Evolutionary conservation across 1,284 basidiomycete genomes (phyloP), one percentile per base, ranked within the genome.

Genomic region (Sanghuangporus sanghuang): DNA sequence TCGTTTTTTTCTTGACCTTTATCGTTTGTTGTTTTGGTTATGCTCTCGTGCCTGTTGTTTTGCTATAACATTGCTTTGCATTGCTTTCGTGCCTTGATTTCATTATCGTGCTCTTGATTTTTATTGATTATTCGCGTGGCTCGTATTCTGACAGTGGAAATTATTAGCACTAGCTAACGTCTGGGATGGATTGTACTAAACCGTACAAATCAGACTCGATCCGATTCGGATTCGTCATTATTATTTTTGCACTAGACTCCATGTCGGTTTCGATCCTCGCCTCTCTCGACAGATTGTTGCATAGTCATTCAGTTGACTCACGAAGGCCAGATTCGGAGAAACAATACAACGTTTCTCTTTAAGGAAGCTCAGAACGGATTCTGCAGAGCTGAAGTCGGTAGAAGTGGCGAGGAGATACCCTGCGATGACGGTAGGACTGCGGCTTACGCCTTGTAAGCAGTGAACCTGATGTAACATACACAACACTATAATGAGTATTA

Each of bases 361-460:
- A 18, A 77, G 72, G 58, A 72, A 74, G 11, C 67, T 68, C 55
- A 78, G 65, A 12, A 77, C 74, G 18, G 76, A 72, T 21, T 66
- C 36, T 7, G 74, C 68, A 8, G 68, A 66, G 72, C 77, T 74
- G 44, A 48, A 58, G 12, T 57, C 57, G n/a, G 66, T 52, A 21
- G 54, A 67, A 7, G 73, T 70, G 12, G 77, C 76, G 73, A 85
- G 76, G 55, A 84, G 75, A 69, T 94, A 94, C 35, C 91, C 93
- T 58, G 92, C 87, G 64, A 94, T 85, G 44, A 94, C 85, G 2
- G 91, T 84, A 3, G 93, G 89, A 69, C 89, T 89, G 66, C 93
- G 83, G 64, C 89, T 92, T 57, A 93, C 79, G 52, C 93, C 93
- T 69, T 92, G 87, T 32, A 87, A 82, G 71, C 92, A 93, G 73